Conservation (phyloP, 345 rosid species). For the Eucalyptus cloeziana region DNA sequence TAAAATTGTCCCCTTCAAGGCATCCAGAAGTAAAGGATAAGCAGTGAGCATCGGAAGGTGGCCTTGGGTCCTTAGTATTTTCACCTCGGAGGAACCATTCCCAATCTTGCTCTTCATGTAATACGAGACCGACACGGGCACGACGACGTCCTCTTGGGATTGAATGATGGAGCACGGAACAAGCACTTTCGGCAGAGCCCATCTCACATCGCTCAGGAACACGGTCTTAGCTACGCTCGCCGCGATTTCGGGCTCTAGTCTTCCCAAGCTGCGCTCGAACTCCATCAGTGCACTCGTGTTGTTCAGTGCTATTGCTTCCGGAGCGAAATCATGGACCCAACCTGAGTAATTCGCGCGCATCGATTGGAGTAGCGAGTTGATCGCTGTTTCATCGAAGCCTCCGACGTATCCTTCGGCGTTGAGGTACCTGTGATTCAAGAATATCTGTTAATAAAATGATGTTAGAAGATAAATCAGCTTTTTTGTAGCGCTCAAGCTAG, state of each 20-base stretch:
- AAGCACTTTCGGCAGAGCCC: not conserved
- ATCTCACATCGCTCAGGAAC: constrained; percentile 10
- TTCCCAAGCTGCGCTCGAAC: constrained; percentile 1
- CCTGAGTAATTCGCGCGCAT: constrained; percentile 1
- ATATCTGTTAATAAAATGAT: no score
- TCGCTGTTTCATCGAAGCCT: constrained; percentile 1
- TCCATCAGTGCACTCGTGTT: not conserved
- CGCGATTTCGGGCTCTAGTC: constrained; percentile 4
- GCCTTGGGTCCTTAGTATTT: constrained; percentile 7
- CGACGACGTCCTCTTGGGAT: constrained; percentile 1
- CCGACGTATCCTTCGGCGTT: no score
- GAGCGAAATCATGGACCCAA: constrained; percentile 10
- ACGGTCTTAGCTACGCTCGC: constrained; percentile 1
- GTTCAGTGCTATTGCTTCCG: not conserved
- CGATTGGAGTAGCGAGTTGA: not conserved
- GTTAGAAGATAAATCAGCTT: no score
- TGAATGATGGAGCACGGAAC: constrained; percentile 22
- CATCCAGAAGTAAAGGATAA: constrained; percentile 1
- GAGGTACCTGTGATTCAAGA: no score
- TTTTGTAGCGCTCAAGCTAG: not conserved
- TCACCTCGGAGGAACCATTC: not conserved
- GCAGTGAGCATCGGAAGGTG: constrained; percentile 20
- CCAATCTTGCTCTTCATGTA: constrained; percentile 14
- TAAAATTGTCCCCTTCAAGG: not conserved
- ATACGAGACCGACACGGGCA: constrained; percentile 1